phyloP scores from a whole-genome alignment of 108 stramenopile species.

The Pseudonitzschia multiseries region DNA sequence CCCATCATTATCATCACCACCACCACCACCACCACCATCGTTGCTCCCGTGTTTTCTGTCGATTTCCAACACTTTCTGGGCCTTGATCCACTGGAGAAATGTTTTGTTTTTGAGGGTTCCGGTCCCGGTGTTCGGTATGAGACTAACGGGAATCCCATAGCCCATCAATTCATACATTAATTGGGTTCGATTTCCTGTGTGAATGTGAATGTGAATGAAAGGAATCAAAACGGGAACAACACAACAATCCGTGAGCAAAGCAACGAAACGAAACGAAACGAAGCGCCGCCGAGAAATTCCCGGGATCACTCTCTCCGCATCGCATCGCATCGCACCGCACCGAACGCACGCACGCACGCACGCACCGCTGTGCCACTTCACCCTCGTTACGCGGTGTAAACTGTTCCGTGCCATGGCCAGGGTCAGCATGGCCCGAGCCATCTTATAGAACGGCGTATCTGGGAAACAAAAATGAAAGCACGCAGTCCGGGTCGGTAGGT shows the following conservation, averaged over 20 bases:
- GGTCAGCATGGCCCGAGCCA: not conserved
- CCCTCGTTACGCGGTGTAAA: not conserved
- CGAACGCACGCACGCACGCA: not conserved
- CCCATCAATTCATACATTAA: conserved; percentile 13
- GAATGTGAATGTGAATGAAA: not conserved
- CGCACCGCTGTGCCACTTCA: not conserved
- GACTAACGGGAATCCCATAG: conserved; percentile 14
- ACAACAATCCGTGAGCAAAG: not conserved
- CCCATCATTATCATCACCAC: too few relatives aligned
- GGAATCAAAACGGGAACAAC: too few relatives aligned
- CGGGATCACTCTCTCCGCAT: too few relatives aligned
- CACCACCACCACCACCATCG: too few relatives aligned
- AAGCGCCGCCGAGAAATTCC: too few relatives aligned
- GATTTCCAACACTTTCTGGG: conserved; percentile 6
- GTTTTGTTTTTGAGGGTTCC: conserved; percentile 9
- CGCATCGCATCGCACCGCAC: not conserved
- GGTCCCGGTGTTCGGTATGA: conserved; percentile 8
- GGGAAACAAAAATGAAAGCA: conserved; percentile 8
- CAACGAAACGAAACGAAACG: too few relatives aligned
- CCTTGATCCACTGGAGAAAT: conserved; percentile 7
- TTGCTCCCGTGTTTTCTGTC: not conserved
- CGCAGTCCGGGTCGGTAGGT: not conserved
- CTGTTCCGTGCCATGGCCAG: not conserved
- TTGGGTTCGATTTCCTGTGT: conserved; percentile 7
- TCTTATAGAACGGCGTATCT: not conserved